Conservation (phyloP, 495 filamentous ascomycete genomes). For the Xylaria scruposa region DNA sequence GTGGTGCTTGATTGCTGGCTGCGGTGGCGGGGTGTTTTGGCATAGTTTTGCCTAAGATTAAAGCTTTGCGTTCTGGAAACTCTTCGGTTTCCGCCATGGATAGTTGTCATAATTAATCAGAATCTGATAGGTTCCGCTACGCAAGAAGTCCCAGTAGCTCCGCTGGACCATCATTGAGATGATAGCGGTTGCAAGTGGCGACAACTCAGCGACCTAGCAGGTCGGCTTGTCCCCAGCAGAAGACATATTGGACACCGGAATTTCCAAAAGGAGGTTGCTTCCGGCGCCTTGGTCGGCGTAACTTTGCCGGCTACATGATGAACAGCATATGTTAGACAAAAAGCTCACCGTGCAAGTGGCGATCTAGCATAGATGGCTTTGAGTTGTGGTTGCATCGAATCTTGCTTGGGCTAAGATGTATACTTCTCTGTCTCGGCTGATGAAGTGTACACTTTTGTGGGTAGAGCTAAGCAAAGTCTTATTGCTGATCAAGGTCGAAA, state of each 20-base stretch:
- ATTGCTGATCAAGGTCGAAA: not conserved
- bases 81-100: not conserved
- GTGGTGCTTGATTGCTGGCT: not conserved
- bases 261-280: not conserved
- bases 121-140: slow-evolving; percentile 1
- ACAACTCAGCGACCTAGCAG: not conserved
- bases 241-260: not conserved
- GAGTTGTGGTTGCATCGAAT: not conserved
- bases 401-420: not conserved
- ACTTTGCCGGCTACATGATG: not conserved
- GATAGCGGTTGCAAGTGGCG: not conserved
- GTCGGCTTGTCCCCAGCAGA: not conserved
- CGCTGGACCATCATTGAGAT: too few species aligned
- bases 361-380: not conserved
- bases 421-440: not conserved
- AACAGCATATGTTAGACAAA: not conserved
- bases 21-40: not conserved
- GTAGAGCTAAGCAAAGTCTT: not conserved
- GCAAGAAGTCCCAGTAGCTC: not conserved
- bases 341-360: not conserved
- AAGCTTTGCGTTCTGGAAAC: too few species aligned
- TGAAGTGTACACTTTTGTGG: not conserved
- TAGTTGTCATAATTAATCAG: not conserved
- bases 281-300: not conserved
- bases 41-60: not conserved